Evolutionary conservation across 177 flowering plant species (phyloP), one percentile per base, ranked within the genome.

Genomic region (Vitis hybrid): DNA sequence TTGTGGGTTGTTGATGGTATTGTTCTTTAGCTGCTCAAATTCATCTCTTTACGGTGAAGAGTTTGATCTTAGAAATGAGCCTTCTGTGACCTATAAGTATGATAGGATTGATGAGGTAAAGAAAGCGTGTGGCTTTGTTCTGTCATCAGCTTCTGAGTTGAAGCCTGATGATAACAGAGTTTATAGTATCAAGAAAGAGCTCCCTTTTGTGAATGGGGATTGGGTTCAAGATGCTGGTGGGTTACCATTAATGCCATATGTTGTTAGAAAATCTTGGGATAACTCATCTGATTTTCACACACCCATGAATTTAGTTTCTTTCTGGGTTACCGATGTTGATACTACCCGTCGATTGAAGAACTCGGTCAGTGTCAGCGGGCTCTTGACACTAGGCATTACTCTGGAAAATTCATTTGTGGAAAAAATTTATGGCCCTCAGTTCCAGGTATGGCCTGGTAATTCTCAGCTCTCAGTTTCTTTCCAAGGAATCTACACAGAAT

Each of bases 401-500:
- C 8, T 74, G 3, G 75, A 74, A 52, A 66, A 66, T 6, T 60
- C 81, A 17, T 75, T 80, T 59, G 23, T 51, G 19, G 70, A 70
- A 6, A 75, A 50, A 19, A 77, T 79, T 0, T 81, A 70, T 70
- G 78, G 63, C 45, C 85, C 82, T 52, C 74, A 70, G 26, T 92
- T 90, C 79, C 81, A 78, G 68, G 72, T 86, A 32, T 84, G 78
- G 82, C 82, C 87, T 2, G 81, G 91, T 58, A 72, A 80, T 64
- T 81, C 92, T 11, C 79, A 74, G 66, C 81, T 91, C 18, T 61
- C 74, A 2, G 71, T 94, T 58, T n/a, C 26, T 6, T 86, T 94
- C 66, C 85, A 94, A 82, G 97, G 98, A 73, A 66, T 91, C 73
- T 92, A 91, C 70, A 70, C 80, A 7, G 98, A 92, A 65, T 77